phyloP scores from a whole-genome alignment of 768 basidiomycete genomes.

The Kwoniella mangroviensis region DNA sequence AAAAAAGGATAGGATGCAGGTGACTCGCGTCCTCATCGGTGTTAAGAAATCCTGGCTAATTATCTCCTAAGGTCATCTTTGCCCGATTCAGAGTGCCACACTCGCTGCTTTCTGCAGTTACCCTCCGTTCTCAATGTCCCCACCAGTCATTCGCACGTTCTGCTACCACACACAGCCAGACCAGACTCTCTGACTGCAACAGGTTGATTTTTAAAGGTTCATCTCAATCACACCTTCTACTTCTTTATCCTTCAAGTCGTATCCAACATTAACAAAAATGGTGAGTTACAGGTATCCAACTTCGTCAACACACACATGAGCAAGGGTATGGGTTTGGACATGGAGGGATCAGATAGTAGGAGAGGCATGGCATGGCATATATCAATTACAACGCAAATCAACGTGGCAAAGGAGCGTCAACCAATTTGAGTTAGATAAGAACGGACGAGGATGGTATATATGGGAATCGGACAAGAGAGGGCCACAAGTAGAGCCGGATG shows the following conservation, averaged over 20 bases:
- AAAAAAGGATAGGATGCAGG: background rate
- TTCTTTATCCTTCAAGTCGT: slow-evolving; percentile 26
- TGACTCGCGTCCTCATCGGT: slow-evolving; percentile 1
- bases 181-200: background rate
- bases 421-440: too few relatives aligned
- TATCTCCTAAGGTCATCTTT: slow-evolving; percentile 7
- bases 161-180: background rate
- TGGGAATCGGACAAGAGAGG: too few relatives aligned
- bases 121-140: background rate
- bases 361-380: background rate
- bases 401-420: background rate
- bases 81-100: slow-evolving; percentile 3
- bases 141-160: background rate
- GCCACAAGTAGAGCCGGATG: too few relatives aligned
- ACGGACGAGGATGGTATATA: too few relatives aligned
- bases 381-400: background rate
- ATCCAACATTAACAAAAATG: slow-evolving; percentile 16
- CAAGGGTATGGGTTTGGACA: background rate
- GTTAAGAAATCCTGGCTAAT: background rate
- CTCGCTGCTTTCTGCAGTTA: background rate
- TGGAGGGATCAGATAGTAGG: background rate
- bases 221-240: background rate
- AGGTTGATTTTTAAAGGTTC: background rate
- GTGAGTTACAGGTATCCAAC: slow-evolving; percentile 4
- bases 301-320: background rate